Evolutionary conservation across 2,329 filamentous ascomycete species (phyloP).

Genomic region (Fusarium chaquense): DNA sequence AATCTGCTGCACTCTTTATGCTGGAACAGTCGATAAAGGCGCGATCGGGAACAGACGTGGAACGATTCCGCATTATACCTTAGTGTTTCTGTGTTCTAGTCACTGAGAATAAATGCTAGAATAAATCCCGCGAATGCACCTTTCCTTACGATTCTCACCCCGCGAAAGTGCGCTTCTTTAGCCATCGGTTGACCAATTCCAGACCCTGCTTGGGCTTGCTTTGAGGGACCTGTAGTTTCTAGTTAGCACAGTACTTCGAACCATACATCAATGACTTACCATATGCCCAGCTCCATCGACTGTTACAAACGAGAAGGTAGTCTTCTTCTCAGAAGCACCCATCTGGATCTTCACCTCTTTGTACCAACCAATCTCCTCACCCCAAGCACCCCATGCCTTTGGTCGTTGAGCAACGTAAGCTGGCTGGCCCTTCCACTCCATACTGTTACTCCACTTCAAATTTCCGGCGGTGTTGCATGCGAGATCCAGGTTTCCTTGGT

Average conservation of each 20-base stretch:
- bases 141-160: background rate
- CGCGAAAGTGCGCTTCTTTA: slow-evolving; percentile 17
- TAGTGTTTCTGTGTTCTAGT: too few species aligned
- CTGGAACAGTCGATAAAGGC: background rate
- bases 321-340: slow-evolving; percentile 8
- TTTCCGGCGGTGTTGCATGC: slow-evolving; percentile 42
- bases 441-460: slow-evolving; percentile 29
- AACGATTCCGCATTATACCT: too few species aligned
- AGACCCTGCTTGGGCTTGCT: slow-evolving; percentile 14
- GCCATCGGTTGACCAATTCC: slow-evolving; percentile 18
- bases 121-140: background rate
- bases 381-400: slow-evolving; percentile 15
- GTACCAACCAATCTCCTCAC: slow-evolving; percentile 24
- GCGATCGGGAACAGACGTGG: too few species aligned
- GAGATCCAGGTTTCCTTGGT: slow-evolving; percentile 40
- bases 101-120: background rate
- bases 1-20: background rate
- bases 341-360: slow-evolving; percentile 32
- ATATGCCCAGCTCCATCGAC: slow-evolving; percentile 38
- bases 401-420: slow-evolving; percentile 34
- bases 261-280: background rate
- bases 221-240: background rate
- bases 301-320: slow-evolving; percentile 24
- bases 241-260: background rate
- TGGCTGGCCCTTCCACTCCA: slow-evolving; percentile 36